Evolutionary conservation across 2,329 filamentous ascomycete species (phyloP).

Genomic region (Dothidotthia symphoricarpi): DNA sequence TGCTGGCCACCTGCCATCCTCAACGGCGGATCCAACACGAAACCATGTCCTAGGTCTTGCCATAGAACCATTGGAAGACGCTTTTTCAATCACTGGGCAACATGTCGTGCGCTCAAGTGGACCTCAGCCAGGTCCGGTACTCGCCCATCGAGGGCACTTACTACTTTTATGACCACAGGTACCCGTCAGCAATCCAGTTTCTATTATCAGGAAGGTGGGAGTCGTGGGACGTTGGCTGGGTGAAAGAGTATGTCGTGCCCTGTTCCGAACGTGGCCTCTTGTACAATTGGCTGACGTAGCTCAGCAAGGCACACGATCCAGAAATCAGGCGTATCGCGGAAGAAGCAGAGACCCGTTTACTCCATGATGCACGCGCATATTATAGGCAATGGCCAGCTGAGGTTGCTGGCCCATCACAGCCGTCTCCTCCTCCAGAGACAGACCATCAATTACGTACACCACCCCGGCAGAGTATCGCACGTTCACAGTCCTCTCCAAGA

Average conservation of each 20-base stretch:
- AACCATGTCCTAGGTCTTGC: neutral
- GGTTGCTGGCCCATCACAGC: constrained; percentile 1
- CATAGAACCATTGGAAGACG: no score
- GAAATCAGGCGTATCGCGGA: constrained; percentile 31
- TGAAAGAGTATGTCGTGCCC: constrained; percentile 22
- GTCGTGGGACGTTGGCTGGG: constrained; percentile 33
- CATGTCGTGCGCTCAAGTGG: constrained; percentile 15
- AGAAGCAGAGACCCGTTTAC: constrained; percentile 26
- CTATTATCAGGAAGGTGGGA: constrained; percentile 32
- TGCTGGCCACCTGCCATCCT: neutral
- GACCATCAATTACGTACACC: neutral
- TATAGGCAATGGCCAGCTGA: constrained; percentile 21
- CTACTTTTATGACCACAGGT: constrained; percentile 31
- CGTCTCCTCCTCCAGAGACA: constrained; percentile 9
- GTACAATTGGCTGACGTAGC: constrained; percentile 6
- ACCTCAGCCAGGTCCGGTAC: constrained; percentile 31
- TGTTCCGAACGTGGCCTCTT: neutral
- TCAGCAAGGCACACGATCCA: constrained; percentile 28
- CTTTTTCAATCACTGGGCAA: neutral
- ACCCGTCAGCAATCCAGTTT: constrained; percentile 33
- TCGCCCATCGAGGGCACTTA: constrained; percentile 31
- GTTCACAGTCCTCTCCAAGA: neutral
- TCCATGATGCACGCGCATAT: constrained; percentile 16
- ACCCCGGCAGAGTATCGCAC: constrained; percentile 4
- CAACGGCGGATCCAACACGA: neutral